Evolutionary conservation across 2,329 filamentous ascomycete species (phyloP).

Genomic region (Tolypocladium tundrense): DNA sequence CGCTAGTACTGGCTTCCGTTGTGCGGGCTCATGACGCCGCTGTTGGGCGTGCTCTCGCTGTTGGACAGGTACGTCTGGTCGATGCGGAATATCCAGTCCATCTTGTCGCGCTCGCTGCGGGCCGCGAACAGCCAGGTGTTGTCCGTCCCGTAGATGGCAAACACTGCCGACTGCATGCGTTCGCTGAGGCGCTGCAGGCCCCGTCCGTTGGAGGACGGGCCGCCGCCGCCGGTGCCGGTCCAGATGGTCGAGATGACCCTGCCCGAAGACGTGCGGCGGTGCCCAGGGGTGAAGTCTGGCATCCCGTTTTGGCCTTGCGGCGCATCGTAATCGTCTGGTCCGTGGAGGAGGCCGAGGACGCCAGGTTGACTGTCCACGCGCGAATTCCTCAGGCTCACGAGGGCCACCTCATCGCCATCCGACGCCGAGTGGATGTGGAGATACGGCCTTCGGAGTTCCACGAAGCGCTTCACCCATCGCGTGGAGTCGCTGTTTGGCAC

Average conservation of each 20-base stretch:
- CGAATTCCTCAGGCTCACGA: slow-evolving; percentile 80
- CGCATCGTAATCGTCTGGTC: slow-evolving; percentile 28
- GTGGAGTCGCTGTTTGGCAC: slow-evolving; percentile 73
- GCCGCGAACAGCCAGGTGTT: slow-evolving; percentile 95
- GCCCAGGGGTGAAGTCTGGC: slow-evolving; percentile 31
- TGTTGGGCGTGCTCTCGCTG: slow-evolving; percentile 28
- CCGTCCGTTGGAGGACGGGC: slow-evolving; percentile 11
- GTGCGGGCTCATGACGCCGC: slow-evolving; percentile 24
- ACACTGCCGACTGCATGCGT: slow-evolving; percentile 61
- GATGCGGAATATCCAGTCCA: slow-evolving; percentile 93
- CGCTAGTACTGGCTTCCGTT: slow-evolving; percentile 20
- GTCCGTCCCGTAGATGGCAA: slow-evolving; percentile 87
- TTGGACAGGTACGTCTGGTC: slow-evolving; percentile 63
- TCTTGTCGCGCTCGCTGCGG: slow-evolving; percentile 80
- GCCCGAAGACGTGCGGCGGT: slow-evolving; percentile 39
- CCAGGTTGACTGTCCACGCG: slow-evolving; percentile 89
- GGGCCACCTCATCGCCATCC: slow-evolving; percentile 81
- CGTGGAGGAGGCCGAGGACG: slow-evolving; percentile 65
- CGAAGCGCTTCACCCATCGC: slow-evolving; percentile 84
- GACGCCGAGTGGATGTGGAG: slow-evolving; percentile 78
- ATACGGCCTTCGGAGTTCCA: slow-evolving; percentile 85
- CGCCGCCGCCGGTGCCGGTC: slow-evolving; percentile 31
- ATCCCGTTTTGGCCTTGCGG: slow-evolving; percentile 20
- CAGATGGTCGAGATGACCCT: slow-evolving; percentile 45
- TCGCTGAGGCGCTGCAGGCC: slow-evolving; percentile 46